Base-by-base conservation (phyloP, 495 filamentous ascomycete species). In the Aspergillus haitiensis region DNA sequence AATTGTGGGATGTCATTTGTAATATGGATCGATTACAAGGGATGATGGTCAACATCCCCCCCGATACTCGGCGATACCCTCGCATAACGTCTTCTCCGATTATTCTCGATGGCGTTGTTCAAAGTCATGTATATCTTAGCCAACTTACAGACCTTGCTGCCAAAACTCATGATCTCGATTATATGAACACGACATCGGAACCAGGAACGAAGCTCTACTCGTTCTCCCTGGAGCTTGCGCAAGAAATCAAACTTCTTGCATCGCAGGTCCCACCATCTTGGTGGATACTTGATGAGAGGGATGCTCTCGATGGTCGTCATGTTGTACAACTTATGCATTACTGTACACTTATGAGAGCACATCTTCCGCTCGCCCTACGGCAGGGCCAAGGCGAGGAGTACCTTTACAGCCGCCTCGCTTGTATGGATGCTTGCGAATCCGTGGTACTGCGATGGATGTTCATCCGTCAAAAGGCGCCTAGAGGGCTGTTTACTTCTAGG, bases 261-360 rank as follows among this genome's bases (percentile, higher is more conserved):
- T 59, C 63, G 16, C 59, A 67, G 52, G 58, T 60, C 10, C 72
- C 72, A 5, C 15, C 57, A 18, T 55, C 48, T 8, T 72, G 67
- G 70, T 72, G 68, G 70, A 45, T 44, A 0, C 10, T 18, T 16
- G 37, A 61, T 37, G 33, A 21, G 32, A 35, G 50, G 10, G 39
- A 65, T 2, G 55, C 55, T 6, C 27, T 68, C 18, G 56, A 55
- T 11, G 37, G 62, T 1, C 61, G 69, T 40, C 55, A 67, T 34
- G 45, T 74, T n/a, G 61, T 73, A 7, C 70, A 74, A 50, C 62
- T 63, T 47, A 60, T 68, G 34, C 66, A 74, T 57, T 53, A 66
- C 33, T 71, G 61, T 55, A 31, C 71, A 10, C 27, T 52, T 5
- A 63, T 72, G 60, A 67, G 71, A 51, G 60, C 63, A 7, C 65